Percentiles rank a stretch among this genome's conserved stretches.
Conservation (phyloP, 805 yeast species). For the Pichia kluyveri region DNA sequence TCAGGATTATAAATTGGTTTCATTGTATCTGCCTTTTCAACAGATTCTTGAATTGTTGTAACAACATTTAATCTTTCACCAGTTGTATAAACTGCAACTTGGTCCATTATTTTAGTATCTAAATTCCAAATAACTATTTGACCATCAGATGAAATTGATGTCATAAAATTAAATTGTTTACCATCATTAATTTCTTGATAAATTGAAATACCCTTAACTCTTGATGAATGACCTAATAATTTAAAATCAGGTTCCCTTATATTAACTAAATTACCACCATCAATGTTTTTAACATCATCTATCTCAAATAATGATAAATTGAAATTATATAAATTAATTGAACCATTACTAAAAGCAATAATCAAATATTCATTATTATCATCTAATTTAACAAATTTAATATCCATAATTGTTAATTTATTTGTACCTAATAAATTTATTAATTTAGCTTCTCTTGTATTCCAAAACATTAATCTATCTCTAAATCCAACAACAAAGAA, state of each 20-base stretch:
- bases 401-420: conserved; percentile 50
- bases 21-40: conserved; percentile 68
- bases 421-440: conserved; percentile 38
- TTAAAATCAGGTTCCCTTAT: conserved; percentile 40
- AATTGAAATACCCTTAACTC: conserved; percentile 72
- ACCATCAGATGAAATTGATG: conserved; percentile 90
- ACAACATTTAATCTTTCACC: conserved; percentile 91
- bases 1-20: conserved; percentile 35
- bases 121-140: conserved; percentile 87
- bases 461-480: conserved; percentile 55
- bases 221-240: conserved; percentile 72
- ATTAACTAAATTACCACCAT: conserved; percentile 18
- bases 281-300: conserved; percentile 18
- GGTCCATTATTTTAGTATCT: conserved; percentile 41
- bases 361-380: conserved; percentile 45
- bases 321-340: conserved; percentile 47
- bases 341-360: conserved; percentile 66
- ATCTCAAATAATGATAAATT: conserved; percentile 19
- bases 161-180: conserved; percentile 35
- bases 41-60: conserved; percentile 60
- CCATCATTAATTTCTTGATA: conserved; percentile 30
- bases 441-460: conserved; percentile 53
- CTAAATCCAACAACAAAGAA: conserved; percentile 68
- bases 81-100: conserved; percentile 81
- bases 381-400: conserved; percentile 41